Evolutionary conservation across 441 rosid species (phyloP), one percentile per base, ranked within the genome.

Genomic region (Sinapis alba): DNA sequence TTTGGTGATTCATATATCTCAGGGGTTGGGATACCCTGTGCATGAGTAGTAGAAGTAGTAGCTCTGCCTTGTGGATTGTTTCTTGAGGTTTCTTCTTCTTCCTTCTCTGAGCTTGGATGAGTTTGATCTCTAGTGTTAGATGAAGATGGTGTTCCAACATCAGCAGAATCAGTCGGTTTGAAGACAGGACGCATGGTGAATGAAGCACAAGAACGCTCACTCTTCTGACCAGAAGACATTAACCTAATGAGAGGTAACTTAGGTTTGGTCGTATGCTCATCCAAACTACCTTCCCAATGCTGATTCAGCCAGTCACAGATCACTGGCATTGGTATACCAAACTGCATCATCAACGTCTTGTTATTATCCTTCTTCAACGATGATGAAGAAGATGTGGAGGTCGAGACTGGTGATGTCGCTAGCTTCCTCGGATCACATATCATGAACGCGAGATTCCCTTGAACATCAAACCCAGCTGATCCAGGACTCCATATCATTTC

Each of bases 271-370:
- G 81, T 78, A 64, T 84, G 88, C 79, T 92, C 98, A 61, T 95
- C 99, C 0, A 95, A 90, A 80, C 85, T 88, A 65, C 98, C 99
- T 84, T 95, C 99, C 98, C 98, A 92, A 73, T 95, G 99, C 84
- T 92, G 99, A 84, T 90, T 91, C 64, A 92, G 83, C 98, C 99
- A 92, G 83, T 95, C 97, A 75, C 92, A 86, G 3, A 95, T 92
- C 34, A 92, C 84, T 11, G 99, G 97, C 62, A 95, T 84, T 3
- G 99, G 98, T 81, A 95, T 92, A 57, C 99, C 96, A 34, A 95
- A 95, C 79, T 92, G 99, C 92, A 87, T 85, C 92, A 80, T 85
- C 30, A 78, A 45, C 68, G 84, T 87, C 76, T 82, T 77, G 80
- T 27, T 90, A 79, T 85, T 94, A 79, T 85, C 83, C 59, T 20